Evolutionary conservation across 441 rosid genomes (phyloP), one percentile per base, ranked within the genome.

Genomic region (Adansonia rubrostipa): DNA sequence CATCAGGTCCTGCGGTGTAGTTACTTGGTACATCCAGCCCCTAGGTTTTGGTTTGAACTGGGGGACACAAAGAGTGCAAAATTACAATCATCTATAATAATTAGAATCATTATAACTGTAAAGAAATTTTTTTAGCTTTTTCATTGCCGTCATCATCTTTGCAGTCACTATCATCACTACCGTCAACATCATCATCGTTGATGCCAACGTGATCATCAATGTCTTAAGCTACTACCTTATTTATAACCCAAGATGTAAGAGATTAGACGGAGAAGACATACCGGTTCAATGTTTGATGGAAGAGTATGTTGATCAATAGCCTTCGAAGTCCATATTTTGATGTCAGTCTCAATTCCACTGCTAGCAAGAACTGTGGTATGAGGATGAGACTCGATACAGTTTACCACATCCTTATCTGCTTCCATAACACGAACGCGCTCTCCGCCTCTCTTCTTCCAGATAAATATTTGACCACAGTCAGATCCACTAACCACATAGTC

Each of bases 401-500:
- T 96, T 28, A 92, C 99, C 19, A 92, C 84, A 79, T 87, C 73
- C 83, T 71, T 90, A 87, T 96, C 98, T 6, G 87, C 97, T 86
- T 87, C 91, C 86, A 92, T 92, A 61, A 92, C 92, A 79, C 93
- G 94, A 65, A 94, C 67, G 61, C 92, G 94, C 86, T 86, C 83
- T 67, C 96, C 98, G 6, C 81, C 87, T 79, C 87, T 92, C 77
- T 91, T 96, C 89, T 80, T 92, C 99, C 99, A 96, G 42, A 94
- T 90, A 81, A 94, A 96, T 72, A 93, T 88, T 72, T 91, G 84
- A n/a, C 99, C 99, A 81, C 99, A 96, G 81, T 96, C 97, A 62
- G 99, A 96, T 14, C 98, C 98, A 20, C 97, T 96, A 80, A 88
- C 88, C 84, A 94, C 98, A 83, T 92, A 96, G 78, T 94, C 96